Conservation (phyloP, 2,329 filamentous ascomycete species). For the Metarhizium robertsii region DNA sequence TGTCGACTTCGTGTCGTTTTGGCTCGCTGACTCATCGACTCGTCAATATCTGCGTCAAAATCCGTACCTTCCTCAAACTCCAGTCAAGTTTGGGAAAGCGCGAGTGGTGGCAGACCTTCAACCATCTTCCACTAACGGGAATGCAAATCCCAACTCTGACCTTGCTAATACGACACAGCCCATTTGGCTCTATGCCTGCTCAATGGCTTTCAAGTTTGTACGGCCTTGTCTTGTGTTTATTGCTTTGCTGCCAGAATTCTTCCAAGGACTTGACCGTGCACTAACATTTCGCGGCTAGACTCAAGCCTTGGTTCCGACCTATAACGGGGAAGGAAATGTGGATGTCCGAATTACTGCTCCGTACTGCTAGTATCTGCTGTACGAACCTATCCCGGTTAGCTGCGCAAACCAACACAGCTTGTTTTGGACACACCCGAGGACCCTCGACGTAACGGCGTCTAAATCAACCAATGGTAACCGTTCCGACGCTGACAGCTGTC, state of each 20-base stretch:
- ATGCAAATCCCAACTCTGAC: not conserved
- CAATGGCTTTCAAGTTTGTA: not conserved
- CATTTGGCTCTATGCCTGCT: not conserved
- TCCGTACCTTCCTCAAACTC: not conserved
- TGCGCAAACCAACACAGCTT: not conserved
- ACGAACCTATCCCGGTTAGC: too few species aligned
- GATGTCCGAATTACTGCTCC: not conserved
- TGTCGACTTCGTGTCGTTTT: not conserved
- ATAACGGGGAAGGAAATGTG: too few species aligned
- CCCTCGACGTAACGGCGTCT: not conserved
- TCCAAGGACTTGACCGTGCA: too few species aligned
- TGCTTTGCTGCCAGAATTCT: not conserved
- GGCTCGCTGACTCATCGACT: not conserved
- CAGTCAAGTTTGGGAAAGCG: not conserved
- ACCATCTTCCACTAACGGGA: not conserved
- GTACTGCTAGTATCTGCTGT: too few species aligned
- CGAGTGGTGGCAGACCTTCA: not conserved
- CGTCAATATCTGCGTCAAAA: not conserved
- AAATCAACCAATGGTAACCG: not conserved
- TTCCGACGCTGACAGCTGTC: not conserved
- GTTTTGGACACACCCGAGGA: not conserved
- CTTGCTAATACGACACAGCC: not conserved
- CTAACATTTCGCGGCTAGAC: too few species aligned
- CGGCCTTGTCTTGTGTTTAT: not conserved
- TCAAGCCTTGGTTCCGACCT: too few species aligned